A percentile compares a stretch with the other conserved stretches of the same genome.
Evolutionary conservation across 179 eudicot genomes (phyloP).

Genomic region (Drosera spatulata): DNA sequence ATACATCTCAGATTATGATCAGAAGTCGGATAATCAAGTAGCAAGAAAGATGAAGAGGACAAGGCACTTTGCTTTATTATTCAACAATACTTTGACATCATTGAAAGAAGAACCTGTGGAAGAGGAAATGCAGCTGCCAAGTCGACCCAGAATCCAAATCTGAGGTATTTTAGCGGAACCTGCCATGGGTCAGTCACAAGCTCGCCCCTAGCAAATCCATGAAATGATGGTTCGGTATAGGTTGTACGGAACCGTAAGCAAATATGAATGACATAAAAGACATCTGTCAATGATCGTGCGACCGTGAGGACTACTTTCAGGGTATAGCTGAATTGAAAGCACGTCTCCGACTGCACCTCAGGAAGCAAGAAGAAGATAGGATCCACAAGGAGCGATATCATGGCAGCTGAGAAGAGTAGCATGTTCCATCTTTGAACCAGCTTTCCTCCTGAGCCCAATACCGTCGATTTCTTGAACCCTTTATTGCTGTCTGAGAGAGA

Average conservation of each 20-base stretch:
- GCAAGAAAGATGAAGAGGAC: neutral
- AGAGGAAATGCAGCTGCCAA: conserved; percentile 61
- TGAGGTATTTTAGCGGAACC: conserved; percentile 42
- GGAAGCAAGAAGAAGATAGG: conserved; percentile 52
- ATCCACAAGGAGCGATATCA: conserved; percentile 16
- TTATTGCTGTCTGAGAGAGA: neutral
- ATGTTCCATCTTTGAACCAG: conserved; percentile 14
- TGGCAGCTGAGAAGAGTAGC: conserved; percentile 10
- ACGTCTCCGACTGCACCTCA: conserved; percentile 16
- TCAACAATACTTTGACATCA: too few relatives aligned
- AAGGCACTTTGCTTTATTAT: neutral
- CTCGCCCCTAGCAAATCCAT: conserved; percentile 70
- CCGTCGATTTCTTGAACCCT: neutral
- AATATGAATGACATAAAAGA: conserved; percentile 47
- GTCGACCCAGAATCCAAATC: conserved; percentile 46
- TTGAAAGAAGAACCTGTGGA: conserved; percentile 40
- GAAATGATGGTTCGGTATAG: conserved; percentile 61
- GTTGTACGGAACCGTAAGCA: conserved; percentile 51
- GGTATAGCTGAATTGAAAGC: conserved; percentile 30
- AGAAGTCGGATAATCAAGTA: neutral
- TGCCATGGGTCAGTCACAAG: conserved; percentile 45
- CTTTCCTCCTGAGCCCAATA: conserved; percentile 15
- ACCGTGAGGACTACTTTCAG: conserved; percentile 38
- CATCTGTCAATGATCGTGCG: conserved; percentile 37
- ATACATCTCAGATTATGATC: neutral